Evolutionary conservation across 73 alveolate species (phyloP), one percentile per base, ranked within the genome.

Genomic region (Paramecium biaurelia): DNA sequence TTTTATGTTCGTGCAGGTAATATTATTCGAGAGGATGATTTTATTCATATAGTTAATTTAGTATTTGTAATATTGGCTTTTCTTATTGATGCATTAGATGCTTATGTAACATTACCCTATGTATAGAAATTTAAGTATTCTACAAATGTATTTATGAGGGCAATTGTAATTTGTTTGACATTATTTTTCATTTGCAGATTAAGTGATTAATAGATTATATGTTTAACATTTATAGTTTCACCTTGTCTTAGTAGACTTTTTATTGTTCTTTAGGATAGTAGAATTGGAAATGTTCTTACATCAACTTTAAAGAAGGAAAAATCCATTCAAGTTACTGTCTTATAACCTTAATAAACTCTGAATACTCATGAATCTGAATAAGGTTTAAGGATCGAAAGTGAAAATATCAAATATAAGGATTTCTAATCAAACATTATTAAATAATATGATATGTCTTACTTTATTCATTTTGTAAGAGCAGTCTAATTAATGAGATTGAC

Each of bases 401-500:
- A 79, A 12, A 79, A 79, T 79, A 30, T 43, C 28, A 79, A 42
- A 20, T 47, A 79, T 45, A 79, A 47, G 32, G 90, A 79, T 26
- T 79, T 41, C 56, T 45, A 79, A 47, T 79, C 90, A 79, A 26
- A 38, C 12, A 47, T 41, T 10, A 32, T 79, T 8, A 43, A 41
- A 42, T 23, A 45, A 18, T 24, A 43, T 79, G 90, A 79, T 42
- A 23, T 43, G 56, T 30, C 45, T 3, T 79, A 43, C 24, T 79
- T 79, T 24, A 79, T 79, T 43, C 90, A 79, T 45, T 79, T 79
- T 42, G 11, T 79, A 0, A 79, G 90, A 42, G 45, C 43, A n/a
- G 56, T 79, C 14, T 12, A 42, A n/a, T 47, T 41, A 6, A 79
- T 79, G 90, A 23, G 18, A 20, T 34, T 79, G 14, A n/a, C 43